Evolutionary conservation across 1,284 basidiomycete genomes (phyloP).

Genomic region (Phenoliferia sp.): DNA sequence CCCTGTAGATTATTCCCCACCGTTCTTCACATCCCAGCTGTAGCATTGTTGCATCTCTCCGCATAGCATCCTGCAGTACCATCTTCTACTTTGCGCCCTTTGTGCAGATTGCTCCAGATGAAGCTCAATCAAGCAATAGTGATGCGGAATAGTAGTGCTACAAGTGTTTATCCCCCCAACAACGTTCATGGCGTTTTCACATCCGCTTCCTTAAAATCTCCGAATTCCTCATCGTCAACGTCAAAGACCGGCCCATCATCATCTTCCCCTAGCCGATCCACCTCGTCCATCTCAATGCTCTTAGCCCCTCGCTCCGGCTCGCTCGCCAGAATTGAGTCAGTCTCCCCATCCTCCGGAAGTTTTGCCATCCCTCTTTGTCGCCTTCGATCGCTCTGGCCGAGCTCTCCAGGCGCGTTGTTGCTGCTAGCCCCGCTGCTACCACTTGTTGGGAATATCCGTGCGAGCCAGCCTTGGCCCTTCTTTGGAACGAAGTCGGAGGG

Average conservation of each 20-base stretch:
- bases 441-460: constrained; percentile 22
- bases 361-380: constrained; percentile 11
- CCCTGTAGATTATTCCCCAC: no score
- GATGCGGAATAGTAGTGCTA: neutral
- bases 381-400: constrained; percentile 3
- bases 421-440: constrained; percentile 1
- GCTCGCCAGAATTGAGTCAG: neutral
- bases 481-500: neutral
- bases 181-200: no score
- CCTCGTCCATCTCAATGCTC: constrained; percentile 25
- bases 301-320: constrained; percentile 6
- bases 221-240: constrained; percentile 20
- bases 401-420: neutral
- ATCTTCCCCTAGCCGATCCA: constrained; percentile 20
- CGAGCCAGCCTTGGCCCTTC: constrained; percentile 19
- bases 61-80: neutral
- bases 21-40: neutral
- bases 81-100: neutral
- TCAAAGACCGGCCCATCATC: neutral
- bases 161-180: neutral
- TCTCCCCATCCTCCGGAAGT: constrained; percentile 2
- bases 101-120: neutral
- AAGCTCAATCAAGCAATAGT: neutral
- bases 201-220: constrained; percentile 19
- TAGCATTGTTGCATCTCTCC: neutral